Conservation (phyloP, 208 protist genomes). For the Herpetomonas muscarum region DNA sequence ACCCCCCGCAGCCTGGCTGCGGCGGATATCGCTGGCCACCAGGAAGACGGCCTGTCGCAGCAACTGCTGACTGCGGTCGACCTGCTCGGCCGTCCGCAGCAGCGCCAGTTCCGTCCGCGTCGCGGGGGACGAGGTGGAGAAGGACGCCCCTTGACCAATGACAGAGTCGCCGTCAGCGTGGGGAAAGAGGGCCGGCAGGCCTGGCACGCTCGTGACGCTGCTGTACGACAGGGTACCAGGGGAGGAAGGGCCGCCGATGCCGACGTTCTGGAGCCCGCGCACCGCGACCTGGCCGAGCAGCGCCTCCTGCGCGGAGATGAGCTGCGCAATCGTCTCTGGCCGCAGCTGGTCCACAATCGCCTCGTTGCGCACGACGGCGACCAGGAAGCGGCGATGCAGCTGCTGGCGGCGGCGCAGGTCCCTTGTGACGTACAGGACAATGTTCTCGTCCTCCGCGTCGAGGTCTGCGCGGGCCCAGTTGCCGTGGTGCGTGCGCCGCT, state of each 20-base stretch:
- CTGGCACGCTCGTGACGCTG: not conserved
- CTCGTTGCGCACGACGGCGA: slow-evolving; percentile 48
- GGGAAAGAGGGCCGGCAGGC: too few relatives aligned
- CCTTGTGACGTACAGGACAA: slow-evolving; percentile 63
- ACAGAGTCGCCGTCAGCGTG: too few relatives aligned
- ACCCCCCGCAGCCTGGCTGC: slow-evolving; percentile 4
- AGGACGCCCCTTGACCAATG: too few relatives aligned
- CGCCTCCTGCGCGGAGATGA: slow-evolving; percentile 72
- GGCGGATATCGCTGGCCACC: slow-evolving; percentile 41
- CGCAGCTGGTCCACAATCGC: slow-evolving; percentile 27
- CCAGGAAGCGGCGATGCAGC: slow-evolving; percentile 64
- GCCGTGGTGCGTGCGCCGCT: slow-evolving; percentile 19
- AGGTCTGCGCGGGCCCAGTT: slow-evolving; percentile 78
- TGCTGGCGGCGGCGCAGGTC: slow-evolving; percentile 61
- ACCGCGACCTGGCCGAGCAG: slow-evolving; percentile 54
- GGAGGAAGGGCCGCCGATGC: slow-evolving; percentile 5
- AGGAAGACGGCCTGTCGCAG: slow-evolving; percentile 46
- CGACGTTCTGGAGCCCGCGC: slow-evolving; percentile 75
- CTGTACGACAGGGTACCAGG: not conserved
- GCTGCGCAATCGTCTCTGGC: slow-evolving; percentile 39
- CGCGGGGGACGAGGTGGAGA: slow-evolving; percentile 10
- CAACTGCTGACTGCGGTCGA: slow-evolving; percentile 58
- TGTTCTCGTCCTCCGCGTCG: slow-evolving; percentile 68
- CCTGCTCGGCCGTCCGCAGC: slow-evolving; percentile 22
- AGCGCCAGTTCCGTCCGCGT: slow-evolving; percentile 5